phyloP scores from a whole-genome alignment of 2,329 filamentous ascomycete genomes.

The Colletotrichum simmondsii region DNA sequence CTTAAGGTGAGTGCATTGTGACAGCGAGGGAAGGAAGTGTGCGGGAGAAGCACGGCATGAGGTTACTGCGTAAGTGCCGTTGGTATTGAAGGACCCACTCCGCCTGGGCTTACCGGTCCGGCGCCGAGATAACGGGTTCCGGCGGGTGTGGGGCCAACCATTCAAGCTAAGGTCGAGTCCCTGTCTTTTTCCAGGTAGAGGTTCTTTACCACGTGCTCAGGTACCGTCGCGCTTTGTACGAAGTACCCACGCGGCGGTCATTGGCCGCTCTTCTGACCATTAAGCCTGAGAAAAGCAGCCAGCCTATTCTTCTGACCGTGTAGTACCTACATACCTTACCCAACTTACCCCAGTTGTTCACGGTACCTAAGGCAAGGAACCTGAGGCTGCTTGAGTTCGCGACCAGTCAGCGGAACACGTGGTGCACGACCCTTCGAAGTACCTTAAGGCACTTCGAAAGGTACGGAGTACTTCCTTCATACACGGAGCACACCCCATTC shows the following conservation, averaged over 20 bases:
- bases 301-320: too few species aligned
- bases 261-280: too few species aligned
- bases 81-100: background rate
- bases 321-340: too few species aligned
- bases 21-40: background rate
- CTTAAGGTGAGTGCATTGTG: too few species aligned
- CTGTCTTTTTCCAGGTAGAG: background rate
- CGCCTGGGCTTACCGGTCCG: background rate
- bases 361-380: too few species aligned
- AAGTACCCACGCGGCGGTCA: too few species aligned
- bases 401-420: conserved; percentile 34
- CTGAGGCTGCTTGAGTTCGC: conserved; percentile 11
- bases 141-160: background rate
- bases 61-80: too few species aligned
- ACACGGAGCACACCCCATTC: background rate
- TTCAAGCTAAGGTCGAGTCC: background rate
- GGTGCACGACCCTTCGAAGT: conserved; percentile 15
- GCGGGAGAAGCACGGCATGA: background rate
- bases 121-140: background rate
- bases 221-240: too few species aligned
- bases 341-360: too few species aligned
- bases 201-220: too few species aligned
- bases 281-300: too few species aligned
- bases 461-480: too few species aligned
- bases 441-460: background rate